These are phyloP conservation scores for Cystobasidium slooffiae DNA, from an alignment of 1,284 basidiomycete genomes.

Conservation along the genomic window DNA sequence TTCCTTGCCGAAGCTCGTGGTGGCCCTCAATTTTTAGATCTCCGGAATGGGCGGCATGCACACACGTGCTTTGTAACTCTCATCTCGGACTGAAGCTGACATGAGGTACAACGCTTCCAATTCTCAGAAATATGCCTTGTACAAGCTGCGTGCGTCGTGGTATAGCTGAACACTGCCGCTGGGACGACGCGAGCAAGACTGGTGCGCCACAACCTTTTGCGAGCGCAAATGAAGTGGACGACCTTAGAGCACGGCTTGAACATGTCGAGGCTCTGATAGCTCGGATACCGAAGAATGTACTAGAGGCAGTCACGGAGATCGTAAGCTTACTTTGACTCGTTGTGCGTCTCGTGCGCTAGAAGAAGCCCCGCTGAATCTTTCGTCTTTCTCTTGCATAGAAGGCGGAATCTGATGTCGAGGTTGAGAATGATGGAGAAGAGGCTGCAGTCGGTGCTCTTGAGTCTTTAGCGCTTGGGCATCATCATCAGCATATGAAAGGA, in stretches of 20 bases:
- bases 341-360: too few relatives aligned
- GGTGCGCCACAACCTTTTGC: constrained; percentile 42
- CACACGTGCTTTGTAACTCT: background rate
- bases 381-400: constrained; percentile 2
- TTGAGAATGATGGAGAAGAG: constrained; percentile 32
- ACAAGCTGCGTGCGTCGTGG: constrained; percentile 13
- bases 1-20: background rate
- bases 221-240: constrained; percentile 4
- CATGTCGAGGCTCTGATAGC: constrained; percentile 17
- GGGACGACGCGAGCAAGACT: constrained; percentile 32
- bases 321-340: too few relatives aligned
- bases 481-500: constrained; percentile 6
- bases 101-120: background rate
- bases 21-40: background rate
- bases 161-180: constrained; percentile 21
- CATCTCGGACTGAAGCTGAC: background rate
- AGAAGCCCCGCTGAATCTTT: too few relatives aligned
- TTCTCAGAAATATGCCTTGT: constrained; percentile 4
- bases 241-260: constrained; percentile 20
- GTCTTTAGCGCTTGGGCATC: constrained; percentile 22
- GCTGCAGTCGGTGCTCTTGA: constrained; percentile 35
- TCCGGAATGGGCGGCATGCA: background rate
- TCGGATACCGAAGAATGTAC: constrained; percentile 20
- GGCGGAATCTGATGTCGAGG: constrained; percentile 20
- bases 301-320: constrained; percentile 16